Base-by-base conservation (phyloP, 2,329 filamentous ascomycete species). In the Boeremia exigua region DNA sequence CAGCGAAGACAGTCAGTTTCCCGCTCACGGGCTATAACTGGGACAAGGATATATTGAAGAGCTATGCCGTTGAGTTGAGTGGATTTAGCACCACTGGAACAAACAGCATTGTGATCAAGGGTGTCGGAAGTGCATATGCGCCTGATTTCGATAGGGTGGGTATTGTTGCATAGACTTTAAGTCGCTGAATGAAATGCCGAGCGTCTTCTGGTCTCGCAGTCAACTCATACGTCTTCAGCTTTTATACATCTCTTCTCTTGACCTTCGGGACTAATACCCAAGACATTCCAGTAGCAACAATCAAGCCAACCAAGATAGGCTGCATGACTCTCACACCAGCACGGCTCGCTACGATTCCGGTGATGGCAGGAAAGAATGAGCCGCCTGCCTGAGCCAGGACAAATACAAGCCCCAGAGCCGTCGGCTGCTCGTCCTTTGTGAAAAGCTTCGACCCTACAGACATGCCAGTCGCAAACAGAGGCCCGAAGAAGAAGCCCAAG, bases 401-500 rank as follows among this genome's bases (percentile, higher is more conserved):
- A 54, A 86, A 86, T 2, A 86, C 77, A n/a, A 85, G 79, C 0
- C 81, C 79, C 28, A 85, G 69, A 4, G 80, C 80, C 2, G 81
- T 78, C 2, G 80, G 71, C 17, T 79, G 78, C 2, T 81, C 76
- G 11, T 81, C 75, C 10, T 75, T 73, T 0, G 79, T 70, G 52
- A 86, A 84, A 0, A 85, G 68, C 55, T 80, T 84, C 0, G 82
- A 80, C 0, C 76, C 83, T 1, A 85, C 78, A 0, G 80, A 82
- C 30, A 87, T 81, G 2, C 81, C 82, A 0, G 82, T 82, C 1
- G 84, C 82, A 58, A 87, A 87, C 19, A 85, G 78, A 0, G 84
- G 84, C 0, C 84, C 85, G 1, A 80, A 80, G 56, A 86, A 84
- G 68, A 87, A 84, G 0, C 84, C 84, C 2, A 86, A 66, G 0